Evolutionary conservation across 768 basidiomycete species (phyloP), one percentile per base, ranked within the genome.

Genomic region (Leccinum rimulosum): DNA sequence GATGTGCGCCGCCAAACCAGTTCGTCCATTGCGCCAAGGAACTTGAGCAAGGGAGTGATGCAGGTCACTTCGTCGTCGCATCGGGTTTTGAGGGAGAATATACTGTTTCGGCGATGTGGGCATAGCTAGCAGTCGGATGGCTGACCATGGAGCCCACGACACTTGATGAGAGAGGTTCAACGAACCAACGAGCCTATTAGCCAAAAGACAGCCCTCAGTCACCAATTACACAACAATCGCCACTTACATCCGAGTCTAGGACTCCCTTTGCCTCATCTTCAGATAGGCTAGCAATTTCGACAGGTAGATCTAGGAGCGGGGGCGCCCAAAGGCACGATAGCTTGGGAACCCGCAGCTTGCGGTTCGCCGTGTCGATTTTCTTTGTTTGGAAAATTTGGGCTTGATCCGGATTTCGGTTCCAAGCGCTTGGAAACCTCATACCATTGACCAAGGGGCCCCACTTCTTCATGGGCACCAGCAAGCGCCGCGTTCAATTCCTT

Each of bases 1-100:
- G 63, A 58, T 22, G 62, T 50, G 9, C 71, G 61, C 31, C 64
- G 65, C 71, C 71, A 73, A 8, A 73, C 63, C 0, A 74, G 56
- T 38, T 73, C 69, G 48, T 73, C 73, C 5, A 70, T 60, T 6
- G 59, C 27, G 3, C 58, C 56, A n/a, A 74, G 57, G 33, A 73
- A 74, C 49, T 64, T 60, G 52, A 74, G 15, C 1, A 69, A 59
- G 11, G 63, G 64, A 15, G 43, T 30, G 47, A 74, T 58, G 7
- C 72, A 65, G 10, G 62, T 51, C 0, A 66, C 19, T 45, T 69
- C 67, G 54, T 51, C 64, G 58, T 38, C 49, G 55, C 25, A 48
- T 27, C 1, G 22, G 54, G 19, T 25, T 43, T 3, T 1, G 40
- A 54, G 55, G 43, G 22, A 22, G 45, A 9, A 56, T 10, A 19